Evolutionary conservation across 257 asterid genomes (phyloP).

Genomic region (Solanum tarijense): DNA sequence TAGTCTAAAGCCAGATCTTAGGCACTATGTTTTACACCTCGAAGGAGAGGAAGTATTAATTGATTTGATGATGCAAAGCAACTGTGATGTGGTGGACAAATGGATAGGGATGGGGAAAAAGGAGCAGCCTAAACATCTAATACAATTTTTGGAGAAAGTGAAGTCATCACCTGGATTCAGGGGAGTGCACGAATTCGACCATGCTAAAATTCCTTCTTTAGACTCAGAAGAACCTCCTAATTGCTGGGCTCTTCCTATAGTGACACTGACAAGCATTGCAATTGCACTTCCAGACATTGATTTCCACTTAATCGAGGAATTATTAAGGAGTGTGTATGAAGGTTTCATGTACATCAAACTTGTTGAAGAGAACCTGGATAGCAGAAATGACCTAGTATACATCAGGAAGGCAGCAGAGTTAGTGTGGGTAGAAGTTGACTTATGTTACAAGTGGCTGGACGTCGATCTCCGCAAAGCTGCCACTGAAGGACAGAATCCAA

Average conservation of each 20-base stretch:
- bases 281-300: conserved; percentile 19
- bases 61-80: conserved; percentile 45
- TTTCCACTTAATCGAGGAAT: background rate
- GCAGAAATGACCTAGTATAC: background rate
- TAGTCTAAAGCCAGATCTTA: conserved; percentile 33
- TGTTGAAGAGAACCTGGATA: conserved; percentile 8
- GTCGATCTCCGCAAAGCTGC: background rate
- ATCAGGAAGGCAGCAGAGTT: conserved; percentile 5
- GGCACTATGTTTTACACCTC: conserved; percentile 55
- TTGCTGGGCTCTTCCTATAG: conserved; percentile 92
- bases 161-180: conserved; percentile 29
- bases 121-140: conserved; percentile 47
- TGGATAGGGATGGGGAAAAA: conserved; percentile 57
- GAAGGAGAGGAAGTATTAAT: conserved; percentile 70
- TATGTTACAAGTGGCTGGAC: conserved; percentile 8
- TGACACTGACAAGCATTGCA: conserved; percentile 29
- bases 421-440: conserved; percentile 12
- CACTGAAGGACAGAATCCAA: background rate
- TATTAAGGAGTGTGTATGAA: conserved; percentile 4
- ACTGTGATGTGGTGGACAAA: conserved; percentile 39
- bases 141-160: conserved; percentile 35
- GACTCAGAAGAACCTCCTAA: conserved; percentile 56
- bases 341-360: conserved; percentile 7
- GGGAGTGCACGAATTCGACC: conserved; percentile 54
- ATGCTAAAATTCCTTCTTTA: conserved; percentile 37